A percentile compares a stretch with the other conserved stretches of the same genome.
phyloP scores from a whole-genome alignment of 2,329 filamentous ascomycete species.

The Trichoderma cornu-damae region DNA sequence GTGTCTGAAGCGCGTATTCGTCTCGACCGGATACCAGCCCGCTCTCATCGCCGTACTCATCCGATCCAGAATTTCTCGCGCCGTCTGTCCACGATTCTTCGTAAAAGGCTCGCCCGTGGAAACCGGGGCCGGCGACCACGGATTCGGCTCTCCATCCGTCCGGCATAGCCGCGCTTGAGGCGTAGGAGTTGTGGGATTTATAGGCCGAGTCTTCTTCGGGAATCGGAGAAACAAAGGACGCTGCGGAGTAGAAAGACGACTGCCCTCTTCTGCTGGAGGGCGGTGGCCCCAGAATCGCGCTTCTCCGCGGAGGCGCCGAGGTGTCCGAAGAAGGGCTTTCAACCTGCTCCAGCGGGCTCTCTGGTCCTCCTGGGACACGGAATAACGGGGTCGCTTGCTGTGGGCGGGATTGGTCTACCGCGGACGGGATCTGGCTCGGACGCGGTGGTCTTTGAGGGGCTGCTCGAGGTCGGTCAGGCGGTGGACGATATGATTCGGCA shows the following conservation, averaged over 20 bases:
- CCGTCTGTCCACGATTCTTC: constrained; percentile 47
- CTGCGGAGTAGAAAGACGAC: constrained; percentile 60
- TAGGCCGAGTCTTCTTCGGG: constrained; percentile 62
- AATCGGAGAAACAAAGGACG: constrained; percentile 68
- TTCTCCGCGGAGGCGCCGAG: constrained; percentile 37
- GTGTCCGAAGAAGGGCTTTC: constrained; percentile 24
- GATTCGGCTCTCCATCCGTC: constrained; percentile 55
- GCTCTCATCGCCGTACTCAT: constrained; percentile 10
- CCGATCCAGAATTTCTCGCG: constrained; percentile 28
- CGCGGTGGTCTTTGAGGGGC: constrained; percentile 55
- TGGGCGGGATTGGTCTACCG: constrained; percentile 51
- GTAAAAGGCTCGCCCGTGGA: constrained; percentile 48
- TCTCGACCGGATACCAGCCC: not conserved
- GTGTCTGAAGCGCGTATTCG: not conserved
- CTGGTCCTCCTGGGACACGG: constrained; percentile 28
- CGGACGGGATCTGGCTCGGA: constrained; percentile 55
- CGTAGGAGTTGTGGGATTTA: constrained; percentile 59
- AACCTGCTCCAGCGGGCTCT: not conserved
- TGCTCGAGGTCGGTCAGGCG: constrained; percentile 44
- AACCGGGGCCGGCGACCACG: constrained; percentile 39
- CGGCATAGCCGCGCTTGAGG: constrained; percentile 68
- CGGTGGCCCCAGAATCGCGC: constrained; percentile 54
- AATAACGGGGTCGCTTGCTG: constrained; percentile 54
- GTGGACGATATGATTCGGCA: constrained; percentile 45
- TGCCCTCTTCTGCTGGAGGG: constrained; percentile 55